Base-by-base conservation (phyloP, 257 asterid genomes). In the Voacanga thouarsii region DNA sequence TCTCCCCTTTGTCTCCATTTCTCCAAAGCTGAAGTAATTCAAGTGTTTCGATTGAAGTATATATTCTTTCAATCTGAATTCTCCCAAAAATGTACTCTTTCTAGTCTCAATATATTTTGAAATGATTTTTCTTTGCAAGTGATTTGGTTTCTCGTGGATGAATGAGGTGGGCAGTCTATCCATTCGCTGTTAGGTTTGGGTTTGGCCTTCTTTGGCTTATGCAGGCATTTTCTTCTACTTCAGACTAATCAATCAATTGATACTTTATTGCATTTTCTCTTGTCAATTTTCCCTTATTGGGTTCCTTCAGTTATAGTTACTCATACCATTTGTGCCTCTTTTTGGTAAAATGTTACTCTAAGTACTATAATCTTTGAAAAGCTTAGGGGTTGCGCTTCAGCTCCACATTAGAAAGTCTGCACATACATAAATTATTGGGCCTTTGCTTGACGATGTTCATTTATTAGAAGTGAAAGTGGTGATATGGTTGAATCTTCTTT, bases 241-340 rank as follows among this genome's bases (percentile, higher is more conserved):
- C 78, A 64, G 73, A 26, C 71, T 47, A 43, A 67, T 67, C 30
- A 77, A 73, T 79, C 26, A 65, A 49, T 65, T 44, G 70, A 66
- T 18, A 41, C 14, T n/a, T 45, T 74, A 70, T 76, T 74, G 47
- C 45, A 63, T 51, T 15, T 28, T 78, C 67, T 80, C 24, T 60
- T 69, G 45, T 70, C 51, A 44, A 55, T 67, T 60, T 72, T 68
- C 77, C 57, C 63, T 39, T 70, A 68, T 44, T 61, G 44, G 63
- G 71, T 44, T 75, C 75, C 74, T 82, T 82, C 80, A 80, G 78
- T 85, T 77, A n/a, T n/a, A n/a, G n/a, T n/a, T n/a, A n/a, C n/a
- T n/a, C n/a, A n/a, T n/a, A n/a, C 53, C 82, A 76, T 61, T 77
- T 79, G 50, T 71, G 61, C 55, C 41, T 37, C 33, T 57, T 70